Evolutionary conservation across 495 filamentous ascomycete species (phyloP).

Genomic region (Penicillium nucicola): DNA sequence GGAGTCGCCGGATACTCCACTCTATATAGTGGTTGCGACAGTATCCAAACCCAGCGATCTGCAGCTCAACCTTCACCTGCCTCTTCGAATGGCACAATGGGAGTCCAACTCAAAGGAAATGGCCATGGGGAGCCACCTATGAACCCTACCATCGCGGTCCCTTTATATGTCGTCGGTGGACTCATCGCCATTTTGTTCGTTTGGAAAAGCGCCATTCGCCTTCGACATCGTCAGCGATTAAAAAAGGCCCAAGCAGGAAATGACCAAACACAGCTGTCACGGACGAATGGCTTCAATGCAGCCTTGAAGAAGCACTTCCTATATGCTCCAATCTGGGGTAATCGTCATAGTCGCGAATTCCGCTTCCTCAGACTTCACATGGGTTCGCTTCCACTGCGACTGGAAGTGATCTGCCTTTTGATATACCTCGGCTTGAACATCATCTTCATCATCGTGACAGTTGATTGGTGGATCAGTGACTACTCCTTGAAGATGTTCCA

Average conservation of each 20-base stretch:
- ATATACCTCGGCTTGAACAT: constrained; percentile 35
- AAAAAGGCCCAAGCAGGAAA: constrained; percentile 15
- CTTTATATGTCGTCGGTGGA: constrained; percentile 32
- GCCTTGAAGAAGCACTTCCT: constrained; percentile 39
- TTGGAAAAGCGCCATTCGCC: constrained; percentile 21
- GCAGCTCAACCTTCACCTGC: not conserved
- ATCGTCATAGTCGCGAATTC: constrained; percentile 41
- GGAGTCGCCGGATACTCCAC: constrained; percentile 13
- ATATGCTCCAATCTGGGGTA: constrained; percentile 38
- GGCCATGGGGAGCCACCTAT: constrained; percentile 30
- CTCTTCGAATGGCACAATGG: constrained; percentile 23
- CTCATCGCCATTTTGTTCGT: constrained; percentile 23
- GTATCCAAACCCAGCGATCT: not conserved
- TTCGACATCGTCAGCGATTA: constrained; percentile 27
- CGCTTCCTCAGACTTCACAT: constrained; percentile 34
- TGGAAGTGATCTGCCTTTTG: constrained; percentile 31
- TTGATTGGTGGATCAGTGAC: constrained; percentile 35
- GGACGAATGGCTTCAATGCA: constrained; percentile 15
- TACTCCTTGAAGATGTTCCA: constrained; percentile 35
- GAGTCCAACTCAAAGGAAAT: constrained; percentile 27
- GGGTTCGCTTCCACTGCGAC: constrained; percentile 38
- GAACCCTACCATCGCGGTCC: constrained; percentile 35
- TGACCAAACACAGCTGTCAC: constrained; percentile 23
- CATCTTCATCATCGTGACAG: constrained; percentile 34
- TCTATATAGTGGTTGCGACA: constrained; percentile 12